Evolutionary conservation across 2,329 filamentous ascomycete genomes (phyloP).

Genomic region (Chaetothyriales sp.): DNA sequence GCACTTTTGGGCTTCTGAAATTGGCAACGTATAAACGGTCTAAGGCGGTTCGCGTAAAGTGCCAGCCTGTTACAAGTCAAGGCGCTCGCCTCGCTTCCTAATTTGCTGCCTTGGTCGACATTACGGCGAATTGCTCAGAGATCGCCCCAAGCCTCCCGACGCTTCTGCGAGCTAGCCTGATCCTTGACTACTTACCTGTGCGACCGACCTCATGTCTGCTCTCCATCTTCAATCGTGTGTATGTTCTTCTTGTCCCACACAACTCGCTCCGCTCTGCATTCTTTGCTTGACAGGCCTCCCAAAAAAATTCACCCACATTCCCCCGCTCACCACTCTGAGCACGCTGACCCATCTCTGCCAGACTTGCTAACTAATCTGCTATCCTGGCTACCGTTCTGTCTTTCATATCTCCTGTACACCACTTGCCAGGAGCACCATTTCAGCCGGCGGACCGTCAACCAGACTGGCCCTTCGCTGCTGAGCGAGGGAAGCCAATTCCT

Average conservation of each 20-base stretch:
- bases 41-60: background rate
- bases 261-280: background rate
- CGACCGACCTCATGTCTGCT: background rate
- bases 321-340: background rate
- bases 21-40: background rate
- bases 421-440: background rate
- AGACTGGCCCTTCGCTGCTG: background rate
- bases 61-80: background rate
- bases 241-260: background rate
- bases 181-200: constrained; percentile 14
- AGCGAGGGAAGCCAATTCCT: background rate
- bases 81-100: constrained; percentile 2
- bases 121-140: constrained; percentile 12
- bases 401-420: background rate
- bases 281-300: background rate
- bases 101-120: constrained; percentile 12
- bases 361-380: constrained; percentile 1
- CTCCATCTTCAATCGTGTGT: background rate
- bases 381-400: background rate
- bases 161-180: constrained; percentile 11
- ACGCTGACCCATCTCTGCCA: background rate
- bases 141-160: constrained; percentile 7
- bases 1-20: background rate
- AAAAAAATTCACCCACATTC: background rate
- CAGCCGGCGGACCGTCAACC: background rate